phyloP scores from a whole-genome alignment of 257 asterid genomes.

The Echium plantagineum region DNA sequence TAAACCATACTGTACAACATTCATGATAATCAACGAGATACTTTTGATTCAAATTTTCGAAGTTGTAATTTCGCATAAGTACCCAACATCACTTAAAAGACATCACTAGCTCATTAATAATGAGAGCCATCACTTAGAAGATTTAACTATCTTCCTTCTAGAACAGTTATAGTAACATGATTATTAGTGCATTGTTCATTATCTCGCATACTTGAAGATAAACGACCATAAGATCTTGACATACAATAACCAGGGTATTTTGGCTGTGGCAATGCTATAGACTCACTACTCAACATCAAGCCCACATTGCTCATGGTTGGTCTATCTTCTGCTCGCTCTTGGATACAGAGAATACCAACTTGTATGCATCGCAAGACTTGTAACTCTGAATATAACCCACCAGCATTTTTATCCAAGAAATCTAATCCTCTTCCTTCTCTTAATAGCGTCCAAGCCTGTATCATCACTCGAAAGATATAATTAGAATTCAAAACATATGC shows the following conservation, averaged over 20 bases:
- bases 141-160: slow-evolving; percentile 21
- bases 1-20: slow-evolving; percentile 20
- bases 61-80: too few relatives aligned
- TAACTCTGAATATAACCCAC: slow-evolving; percentile 4
- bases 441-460: slow-evolving; percentile 38
- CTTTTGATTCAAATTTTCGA: too few relatives aligned
- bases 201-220: slow-evolving; percentile 20
- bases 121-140: too few relatives aligned
- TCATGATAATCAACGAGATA: not conserved
- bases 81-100: too few relatives aligned
- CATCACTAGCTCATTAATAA: too few relatives aligned
- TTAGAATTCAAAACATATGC: too few relatives aligned
- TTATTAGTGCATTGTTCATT: slow-evolving; percentile 22
- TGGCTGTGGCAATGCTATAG: slow-evolving; percentile 26
- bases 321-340: slow-evolving; percentile 34
- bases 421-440: slow-evolving; percentile 26
- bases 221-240: slow-evolving; percentile 19
- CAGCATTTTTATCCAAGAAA: slow-evolving; percentile 17
- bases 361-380: slow-evolving; percentile 33
- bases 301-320: slow-evolving; percentile 37
- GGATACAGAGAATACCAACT: slow-evolving; percentile 40
- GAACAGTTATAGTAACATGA: slow-evolving; percentile 26
- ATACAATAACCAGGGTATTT: slow-evolving; percentile 36
- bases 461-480: not conserved
- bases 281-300: slow-evolving; percentile 30